phyloP scores from a whole-genome alignment of 2,329 filamentous ascomycete species.

The Coniella vitis region DNA sequence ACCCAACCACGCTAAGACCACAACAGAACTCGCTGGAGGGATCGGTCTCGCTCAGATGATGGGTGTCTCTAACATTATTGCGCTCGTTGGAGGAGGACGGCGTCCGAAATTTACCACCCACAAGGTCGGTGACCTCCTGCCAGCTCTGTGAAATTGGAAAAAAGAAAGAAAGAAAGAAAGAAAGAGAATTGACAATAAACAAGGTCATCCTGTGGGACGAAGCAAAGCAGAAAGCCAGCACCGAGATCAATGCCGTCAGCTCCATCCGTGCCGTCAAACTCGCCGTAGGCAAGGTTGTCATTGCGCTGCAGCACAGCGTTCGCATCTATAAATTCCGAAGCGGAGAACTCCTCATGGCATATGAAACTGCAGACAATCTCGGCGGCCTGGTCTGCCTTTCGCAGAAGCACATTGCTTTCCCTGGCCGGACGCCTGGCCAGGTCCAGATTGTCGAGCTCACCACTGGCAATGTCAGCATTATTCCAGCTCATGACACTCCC shows the following conservation, averaged over 20 bases:
- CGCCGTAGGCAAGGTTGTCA: constrained; percentile 67
- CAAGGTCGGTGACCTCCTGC: constrained; percentile 50
- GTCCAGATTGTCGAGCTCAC: constrained; percentile 78
- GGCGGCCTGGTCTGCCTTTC: constrained; percentile 74
- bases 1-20: constrained; percentile 1
- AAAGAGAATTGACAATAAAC: background rate
- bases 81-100: constrained; percentile 80
- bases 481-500: constrained; percentile 78
- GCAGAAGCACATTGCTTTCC: constrained; percentile 69
- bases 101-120: constrained; percentile 81
- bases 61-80: constrained; percentile 78
- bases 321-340: constrained; percentile 57
- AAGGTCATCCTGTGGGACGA: constrained; percentile 90
- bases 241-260: constrained; percentile 76
- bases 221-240: constrained; percentile 60
- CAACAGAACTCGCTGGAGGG: constrained; percentile 68
- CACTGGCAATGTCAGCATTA: constrained; percentile 81
- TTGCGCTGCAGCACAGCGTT: constrained; percentile 75
- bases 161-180: no score
- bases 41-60: constrained; percentile 83
- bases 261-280: constrained; percentile 75
- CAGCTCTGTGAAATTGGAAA: no score
- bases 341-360: constrained; percentile 63
- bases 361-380: constrained; percentile 81
- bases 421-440: constrained; percentile 80